Base-by-base conservation (phyloP, 768 basidiomycete genomes). In the Suillus subaureus region DNA sequence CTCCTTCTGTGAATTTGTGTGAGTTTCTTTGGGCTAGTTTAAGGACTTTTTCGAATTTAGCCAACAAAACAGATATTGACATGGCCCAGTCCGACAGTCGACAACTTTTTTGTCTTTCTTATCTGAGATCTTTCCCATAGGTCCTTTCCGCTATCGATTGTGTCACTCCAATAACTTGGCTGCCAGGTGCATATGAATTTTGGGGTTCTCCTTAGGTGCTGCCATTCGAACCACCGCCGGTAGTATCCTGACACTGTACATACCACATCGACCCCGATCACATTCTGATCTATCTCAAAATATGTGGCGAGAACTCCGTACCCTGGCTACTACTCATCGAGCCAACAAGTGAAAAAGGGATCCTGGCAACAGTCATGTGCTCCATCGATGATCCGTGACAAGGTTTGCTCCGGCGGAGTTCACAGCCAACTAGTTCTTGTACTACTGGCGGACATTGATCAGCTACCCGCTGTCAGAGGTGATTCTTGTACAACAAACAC, bases 91-190 rank as follows among this genome's bases (percentile, higher is more conserved):
- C 28, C 52, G 52, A 54, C 18, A 31, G 18, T 42, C 5, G n/a
- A 58, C 26, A 40, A 6, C 11, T 60, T 60, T 60, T 60, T 58
- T 40, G 28, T 31, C 26, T 42, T 42, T 33, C 58, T 60, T 60
- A 60, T 60, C 40, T 60, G 40, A 60, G 58, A 60, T 60, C 58
- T 42, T 42, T 60, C 18, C 39, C 39, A 60, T 60, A 60, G 16
- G 58, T 42, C 40, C 58, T 31, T 60, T 60, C 33, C 12, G 21
- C 54, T 21, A 55, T 55, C 35, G 12, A 35, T 55, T 31, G 28
- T 43, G 12, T 21, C 28, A 12, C 58, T 42, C 40, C 37, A 39
- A 42, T 40, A 26, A 13, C 26, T 42, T 42, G 40, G 58, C 35
- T 40, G 9, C 39, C 26, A 28, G 40, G 40, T 31, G 40, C 40